phyloP scores from a whole-genome alignment of 1,139 yeast species.

The Zhuliangozyma parablackwelliae region DNA sequence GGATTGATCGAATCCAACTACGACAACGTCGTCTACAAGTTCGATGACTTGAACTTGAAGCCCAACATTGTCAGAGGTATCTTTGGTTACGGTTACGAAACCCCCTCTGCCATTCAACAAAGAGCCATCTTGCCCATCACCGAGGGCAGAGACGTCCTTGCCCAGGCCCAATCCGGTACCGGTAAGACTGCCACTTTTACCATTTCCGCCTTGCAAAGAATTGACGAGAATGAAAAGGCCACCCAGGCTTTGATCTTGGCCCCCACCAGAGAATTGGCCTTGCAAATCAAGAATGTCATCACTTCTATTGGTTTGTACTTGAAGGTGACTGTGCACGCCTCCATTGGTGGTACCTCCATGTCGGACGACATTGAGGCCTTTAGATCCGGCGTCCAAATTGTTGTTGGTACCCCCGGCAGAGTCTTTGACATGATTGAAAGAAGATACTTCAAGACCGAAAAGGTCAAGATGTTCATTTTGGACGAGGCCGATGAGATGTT shows the following conservation, averaged over 20 bases:
- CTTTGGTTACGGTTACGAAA: slow-evolving; percentile 96
- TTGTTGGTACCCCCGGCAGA: slow-evolving; percentile 99
- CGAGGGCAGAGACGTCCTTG: slow-evolving; percentile 94
- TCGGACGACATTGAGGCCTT: slow-evolving; percentile 90
- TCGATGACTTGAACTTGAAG: slow-evolving; percentile 83
- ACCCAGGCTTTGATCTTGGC: slow-evolving; percentile 95
- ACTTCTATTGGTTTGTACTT: slow-evolving; percentile 90
- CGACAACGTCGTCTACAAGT: slow-evolving; percentile 90
- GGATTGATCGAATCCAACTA: slow-evolving; percentile 91
- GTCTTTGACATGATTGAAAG: slow-evolving; percentile 96
- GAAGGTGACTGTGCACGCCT: slow-evolving; percentile 93
- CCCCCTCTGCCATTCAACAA: slow-evolving; percentile 96
- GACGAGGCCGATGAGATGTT: slow-evolving; percentile 99
- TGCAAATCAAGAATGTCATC: slow-evolving; percentile 96
- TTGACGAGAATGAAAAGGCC: slow-evolving; percentile 69
- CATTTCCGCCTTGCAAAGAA: slow-evolving; percentile 92
- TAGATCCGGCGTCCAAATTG: slow-evolving; percentile 90
- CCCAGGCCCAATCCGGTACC: slow-evolving; percentile 99
- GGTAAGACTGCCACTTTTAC: slow-evolving; percentile 99
- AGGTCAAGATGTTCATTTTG: slow-evolving; percentile 92
- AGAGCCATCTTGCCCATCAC: slow-evolving; percentile 97
- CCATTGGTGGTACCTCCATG: slow-evolving; percentile 97
- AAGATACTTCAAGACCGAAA: slow-evolving; percentile 83
- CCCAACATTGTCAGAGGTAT: slow-evolving; percentile 80
- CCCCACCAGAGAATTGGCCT: slow-evolving; percentile 98